These are phyloP conservation scores for Phytophthora europaea DNA, from an alignment of 352 stramenopile genomes.

Conservation along the genomic window DNA sequence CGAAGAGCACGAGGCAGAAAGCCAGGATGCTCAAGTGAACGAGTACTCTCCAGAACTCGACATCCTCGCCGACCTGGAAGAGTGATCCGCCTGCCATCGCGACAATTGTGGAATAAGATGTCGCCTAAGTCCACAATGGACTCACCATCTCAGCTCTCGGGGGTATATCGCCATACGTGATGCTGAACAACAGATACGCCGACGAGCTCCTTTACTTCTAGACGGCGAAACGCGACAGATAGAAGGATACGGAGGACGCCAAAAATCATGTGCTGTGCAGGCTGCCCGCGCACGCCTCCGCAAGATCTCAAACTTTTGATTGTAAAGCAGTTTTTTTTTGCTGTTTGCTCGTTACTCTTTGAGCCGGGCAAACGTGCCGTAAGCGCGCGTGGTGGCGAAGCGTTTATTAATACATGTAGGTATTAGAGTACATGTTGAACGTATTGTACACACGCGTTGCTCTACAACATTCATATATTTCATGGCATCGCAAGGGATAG, in stretches of 20 bases:
- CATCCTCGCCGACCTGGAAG: constrained; percentile 68
- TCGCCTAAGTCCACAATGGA: neutral
- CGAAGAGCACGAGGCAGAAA: constrained; percentile 53
- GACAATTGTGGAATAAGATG: constrained; percentile 21
- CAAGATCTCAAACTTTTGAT: constrained; percentile 17
- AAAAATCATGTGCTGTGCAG: constrained; percentile 18
- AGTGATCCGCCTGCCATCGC: constrained; percentile 51
- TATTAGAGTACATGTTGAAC: neutral
- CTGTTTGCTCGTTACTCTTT: constrained; percentile 1
- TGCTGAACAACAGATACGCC: neutral
- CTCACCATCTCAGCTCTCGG: neutral
- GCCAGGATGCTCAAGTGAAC: constrained; percentile 58
- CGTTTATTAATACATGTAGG: neutral
- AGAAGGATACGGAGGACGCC: constrained; percentile 16
- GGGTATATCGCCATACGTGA: constrained; percentile 12
- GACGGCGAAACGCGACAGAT: neutral
- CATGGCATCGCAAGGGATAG: constrained; percentile 29
- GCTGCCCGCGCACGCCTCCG: constrained; percentile 17
- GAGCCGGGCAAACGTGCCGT: constrained; percentile 20
- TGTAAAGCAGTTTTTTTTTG: neutral
- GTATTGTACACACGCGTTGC: neutral
- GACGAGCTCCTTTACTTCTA: constrained; percentile 18
- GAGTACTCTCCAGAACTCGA: constrained; percentile 66
- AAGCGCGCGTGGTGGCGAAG: neutral
- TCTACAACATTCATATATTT: constrained; percentile 13